Evolutionary conservation across 1,284 basidiomycete genomes (phyloP), one percentile per base, ranked within the genome.

Genomic region (Microbotryum saponariae): DNA sequence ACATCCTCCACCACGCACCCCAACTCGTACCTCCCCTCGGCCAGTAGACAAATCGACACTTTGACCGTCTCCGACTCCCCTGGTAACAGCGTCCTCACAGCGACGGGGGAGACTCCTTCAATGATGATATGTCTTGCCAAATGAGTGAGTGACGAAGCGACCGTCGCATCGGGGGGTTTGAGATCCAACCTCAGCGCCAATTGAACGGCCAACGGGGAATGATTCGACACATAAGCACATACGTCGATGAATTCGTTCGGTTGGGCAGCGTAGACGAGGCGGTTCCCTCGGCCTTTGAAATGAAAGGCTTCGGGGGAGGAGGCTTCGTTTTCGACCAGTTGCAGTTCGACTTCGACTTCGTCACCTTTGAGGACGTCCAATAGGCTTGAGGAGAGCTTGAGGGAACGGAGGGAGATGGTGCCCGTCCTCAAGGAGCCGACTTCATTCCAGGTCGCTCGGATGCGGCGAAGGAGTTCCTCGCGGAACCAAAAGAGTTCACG

Each of bases 401-500:
- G 88, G 56, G 83, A 81, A 62, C 91, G 80, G 29, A 94, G 77
- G 4, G 84, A 87, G 47, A 96, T 77, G 59, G 83, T 81, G 7
- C 91, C 91, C 6, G 78, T 78, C 23, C 91, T 84, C 31, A 78
- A 80, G 1, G 88, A 87, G 45, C 86, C 86, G 50, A 82, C 89
- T 81, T 97, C 91, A 71, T 81, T 82, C 93, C 93, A 97, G 16
- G 78, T 79, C 10, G 86, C 86, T 21, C 76, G 78, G 7, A 96
- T 74, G 50, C 78, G 77, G 49, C 82, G 81, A 70, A 96, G 82
- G 14, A 97, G 77, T 65, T 86, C 83, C 73, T 97, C 89, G 33
- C 92, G 82, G 73, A 92, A 93, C 94, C 93, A 97, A 77, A 97
- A 97, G 18, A 92, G 74, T 71, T 89, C 86, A 44, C 85, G 80